Evolutionary conservation across 2,329 filamentous ascomycete species (phyloP).

Genomic region (Fusarium devonianum): DNA sequence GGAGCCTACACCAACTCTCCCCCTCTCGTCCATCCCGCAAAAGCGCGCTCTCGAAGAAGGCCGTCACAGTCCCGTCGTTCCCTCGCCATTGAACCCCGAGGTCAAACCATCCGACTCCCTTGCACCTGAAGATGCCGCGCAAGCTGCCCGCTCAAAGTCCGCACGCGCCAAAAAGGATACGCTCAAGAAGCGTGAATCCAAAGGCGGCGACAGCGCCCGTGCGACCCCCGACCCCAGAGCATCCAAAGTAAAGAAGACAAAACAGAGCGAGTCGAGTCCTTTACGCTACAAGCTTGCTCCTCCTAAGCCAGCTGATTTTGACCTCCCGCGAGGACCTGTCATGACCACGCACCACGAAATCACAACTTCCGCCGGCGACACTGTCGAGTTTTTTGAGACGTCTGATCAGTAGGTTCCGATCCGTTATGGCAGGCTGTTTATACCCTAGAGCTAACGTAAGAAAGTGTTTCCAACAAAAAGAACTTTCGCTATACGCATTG

Average conservation of each 20-base stretch:
- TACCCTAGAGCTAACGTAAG: slow-evolving; percentile 4
- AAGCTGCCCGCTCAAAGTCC: slow-evolving; percentile 48
- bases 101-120: slow-evolving; percentile 53
- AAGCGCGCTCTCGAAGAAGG: slow-evolving; percentile 73
- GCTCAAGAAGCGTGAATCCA: slow-evolving; percentile 72
- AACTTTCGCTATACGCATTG: slow-evolving; percentile 89
- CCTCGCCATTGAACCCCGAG: slow-evolving; percentile 78
- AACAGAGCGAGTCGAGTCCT: slow-evolving; percentile 57
- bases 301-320: slow-evolving; percentile 68
- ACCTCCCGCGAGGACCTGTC: slow-evolving; percentile 63
- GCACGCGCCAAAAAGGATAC: slow-evolving; percentile 69
- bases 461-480: slow-evolving; percentile 70
- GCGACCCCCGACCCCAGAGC: slow-evolving; percentile 64
- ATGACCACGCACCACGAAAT: slow-evolving; percentile 64
- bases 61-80: slow-evolving; percentile 69
- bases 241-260: slow-evolving; percentile 44
- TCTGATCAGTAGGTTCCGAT: slow-evolving; percentile 65
- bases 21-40: slow-evolving; percentile 62
- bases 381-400: slow-evolving; percentile 67
- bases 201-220: slow-evolving; percentile 60
- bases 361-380: slow-evolving; percentile 56
- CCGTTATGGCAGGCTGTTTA: background rate
- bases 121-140: slow-evolving; percentile 55
- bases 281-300: slow-evolving; percentile 70
- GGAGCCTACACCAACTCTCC: slow-evolving; percentile 51